Evolutionary conservation across 129 eudicot species (phyloP), one percentile per base, ranked within the genome.

Genomic region (Oenanthe sinensis): DNA sequence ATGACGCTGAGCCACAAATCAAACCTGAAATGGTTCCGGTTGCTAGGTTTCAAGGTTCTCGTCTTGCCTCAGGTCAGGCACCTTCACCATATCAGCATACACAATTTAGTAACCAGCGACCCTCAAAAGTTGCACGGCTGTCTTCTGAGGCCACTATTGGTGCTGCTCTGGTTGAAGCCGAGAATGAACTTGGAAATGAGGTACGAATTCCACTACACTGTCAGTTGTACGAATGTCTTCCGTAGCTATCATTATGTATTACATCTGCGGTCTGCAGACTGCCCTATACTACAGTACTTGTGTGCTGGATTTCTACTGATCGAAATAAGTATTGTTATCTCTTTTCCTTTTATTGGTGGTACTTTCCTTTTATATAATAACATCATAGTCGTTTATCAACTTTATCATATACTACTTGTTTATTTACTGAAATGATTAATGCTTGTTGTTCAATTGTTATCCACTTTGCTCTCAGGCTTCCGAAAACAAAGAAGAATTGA

Each of bases 91-190:
- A 81, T 79, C 92, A 90, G 68, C 84, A 83, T n/a, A 58, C 80
- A 55, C 87, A 80, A 75, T 69, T 84, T 80, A 50, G 11, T 45
- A 74, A 26, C 75, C 7, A 33, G n/a, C 85, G 89, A 30, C 83
- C 96, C 77, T 68, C 80, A 42, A 95, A 95, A 82, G 85, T 83
- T 77, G 89, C 89, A 45, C 92, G 99, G 4, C 4, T 77, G 58
- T 87, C 87, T 36, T 78, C 89, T 73, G 90, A 92, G 46, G 87
- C 96, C 52, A 84, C 94, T 71, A 77, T 95, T 73, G 96, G 99
- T 77, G 97, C 99, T 79, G 99, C 99, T 80, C 92, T 95, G 75
- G 99, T 90, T 84, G 89, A 90, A 88, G 97, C 94, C 16, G 97
- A 95, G 87, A 86, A 83, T 75, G 80, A 75, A 82, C 96, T 95